phyloP scores from a whole-genome alignment of 2,329 filamentous ascomycete genomes.

The Monilinia laxa region DNA sequence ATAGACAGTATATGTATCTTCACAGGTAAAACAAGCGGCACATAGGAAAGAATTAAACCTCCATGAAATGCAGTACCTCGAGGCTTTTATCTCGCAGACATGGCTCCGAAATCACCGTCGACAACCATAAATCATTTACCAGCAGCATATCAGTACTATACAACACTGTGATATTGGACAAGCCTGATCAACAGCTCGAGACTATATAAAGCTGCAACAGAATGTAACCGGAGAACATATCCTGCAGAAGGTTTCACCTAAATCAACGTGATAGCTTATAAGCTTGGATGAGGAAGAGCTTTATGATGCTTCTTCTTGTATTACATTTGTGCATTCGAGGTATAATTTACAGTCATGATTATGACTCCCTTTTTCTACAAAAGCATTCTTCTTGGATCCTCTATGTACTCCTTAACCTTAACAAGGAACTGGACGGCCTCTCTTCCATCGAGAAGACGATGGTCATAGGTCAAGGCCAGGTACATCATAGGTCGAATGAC shows the following conservation, averaged over 20 bases:
- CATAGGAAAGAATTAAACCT: not conserved
- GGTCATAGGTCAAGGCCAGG: slow-evolving; percentile 94
- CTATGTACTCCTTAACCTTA: slow-evolving; percentile 96
- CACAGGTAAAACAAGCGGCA: not conserved
- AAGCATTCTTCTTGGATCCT: slow-evolving; percentile 92
- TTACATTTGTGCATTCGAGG: slow-evolving; percentile 19
- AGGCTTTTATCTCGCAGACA: not conserved
- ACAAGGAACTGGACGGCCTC: slow-evolving; percentile 96
- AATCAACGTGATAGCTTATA: not conserved
- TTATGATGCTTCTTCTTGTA: slow-evolving; percentile 13
- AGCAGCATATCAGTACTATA: not conserved
- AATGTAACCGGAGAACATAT: not conserved
- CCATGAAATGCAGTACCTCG: not conserved
- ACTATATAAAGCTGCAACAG: not conserved
- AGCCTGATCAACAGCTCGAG: not conserved
- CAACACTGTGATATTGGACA: not conserved
- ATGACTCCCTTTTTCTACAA: slow-evolving; percentile 45
- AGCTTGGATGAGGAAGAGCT: not conserved
- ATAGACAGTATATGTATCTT: not conserved
- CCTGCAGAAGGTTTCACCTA: not conserved
- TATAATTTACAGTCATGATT: slow-evolving; percentile 18
- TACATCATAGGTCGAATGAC: slow-evolving; percentile 99
- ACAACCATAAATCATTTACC: not conserved
- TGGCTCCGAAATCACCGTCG: not conserved
- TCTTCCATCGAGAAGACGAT: slow-evolving; percentile 89